Evolutionary conservation across 208 protist genomes (phyloP).

Genomic region (Trypanosoma avium): DNA sequence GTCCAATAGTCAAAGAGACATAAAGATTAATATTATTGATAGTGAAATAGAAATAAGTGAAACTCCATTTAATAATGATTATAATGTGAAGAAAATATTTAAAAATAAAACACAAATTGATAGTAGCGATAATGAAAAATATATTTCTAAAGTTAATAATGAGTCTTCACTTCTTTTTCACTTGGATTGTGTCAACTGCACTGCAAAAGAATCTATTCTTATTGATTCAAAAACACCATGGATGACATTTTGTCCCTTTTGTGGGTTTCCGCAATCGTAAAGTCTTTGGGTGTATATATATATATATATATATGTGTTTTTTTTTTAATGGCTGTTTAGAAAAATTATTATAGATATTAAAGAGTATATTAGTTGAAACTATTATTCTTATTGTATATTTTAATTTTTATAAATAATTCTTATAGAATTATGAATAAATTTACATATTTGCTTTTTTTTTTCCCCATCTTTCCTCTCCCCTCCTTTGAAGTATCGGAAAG

Average conservation of each 20-base stretch:
- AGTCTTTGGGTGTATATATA: not conserved
- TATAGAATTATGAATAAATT: too few relatives aligned
- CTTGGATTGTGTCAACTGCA: constrained; percentile 8
- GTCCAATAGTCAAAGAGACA: too few relatives aligned
- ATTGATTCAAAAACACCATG: constrained; percentile 9
- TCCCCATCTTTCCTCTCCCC: too few relatives aligned
- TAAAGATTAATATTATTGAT: too few relatives aligned
- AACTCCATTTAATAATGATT: too few relatives aligned
- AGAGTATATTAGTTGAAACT: too few relatives aligned
- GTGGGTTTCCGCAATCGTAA: constrained; percentile 17
- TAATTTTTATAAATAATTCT: too few relatives aligned
- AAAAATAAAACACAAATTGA: too few relatives aligned
- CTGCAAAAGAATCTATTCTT: constrained; percentile 1
- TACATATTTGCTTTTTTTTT: too few relatives aligned
- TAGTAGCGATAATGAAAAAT: not conserved
- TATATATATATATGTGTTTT: not conserved
- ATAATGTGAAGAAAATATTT: not conserved
- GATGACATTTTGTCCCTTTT: constrained; percentile 24
- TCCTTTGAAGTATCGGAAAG: too few relatives aligned
- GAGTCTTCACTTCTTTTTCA: not conserved
- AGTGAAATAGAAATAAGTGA: too few relatives aligned
- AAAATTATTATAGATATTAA: not conserved
- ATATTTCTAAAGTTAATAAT: not conserved
- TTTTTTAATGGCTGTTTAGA: constrained; percentile 10
- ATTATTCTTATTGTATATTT: too few relatives aligned